Base-by-base conservation (phyloP, 225 moss, liverwort and hornwort species). In the Physcomitrium patens region DNA sequence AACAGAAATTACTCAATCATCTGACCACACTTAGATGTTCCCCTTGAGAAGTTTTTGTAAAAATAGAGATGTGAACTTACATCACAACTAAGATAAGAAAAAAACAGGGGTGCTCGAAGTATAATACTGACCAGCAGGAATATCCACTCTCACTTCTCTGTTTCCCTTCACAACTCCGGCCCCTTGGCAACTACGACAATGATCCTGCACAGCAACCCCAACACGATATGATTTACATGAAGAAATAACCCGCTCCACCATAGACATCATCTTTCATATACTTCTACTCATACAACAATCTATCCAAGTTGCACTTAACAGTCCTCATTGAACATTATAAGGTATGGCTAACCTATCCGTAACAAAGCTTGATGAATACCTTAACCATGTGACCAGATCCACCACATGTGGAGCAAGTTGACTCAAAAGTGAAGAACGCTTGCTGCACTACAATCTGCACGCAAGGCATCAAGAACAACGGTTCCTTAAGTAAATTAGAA, bases 111-210 rank as follows among this genome's bases (percentile, higher is more conserved):
- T 44, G 17, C 28, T 73, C 20, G 71, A 50, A 80, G 49, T 24
- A 62, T 0, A 37, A 37, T 49, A 59, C 78, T 78, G 63, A 95
- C 95, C 96, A n/a, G 92, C 82, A 53, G 96, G 94, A 78, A 97
- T 87, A 78, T 83, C 81, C 48, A 97, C 92, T 68, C 77, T 82
- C 44, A 93, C 92, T 58, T 87, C 80, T 82, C 84, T 90, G 23
- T 56, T 83, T 44, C 88, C 87, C 69, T 44, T 89, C 22, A 89
- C 87, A 51, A 80, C 86, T 68, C 96, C 94, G 69, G 64, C 77
- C 52, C 96, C 96, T 55, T 55, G n/a, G 73, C 96, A 97, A 67
- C 69, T 79, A 63, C 86, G 86, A 77, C 96, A 97, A 84, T 79
- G 89, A 24, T 92, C 96, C 94, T 96, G 84, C 69, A 84, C 77